Evolutionary conservation across 129 eudicot species (phyloP), one percentile per base, ranked within the genome.

Genomic region (Saussurea involucrata): DNA sequence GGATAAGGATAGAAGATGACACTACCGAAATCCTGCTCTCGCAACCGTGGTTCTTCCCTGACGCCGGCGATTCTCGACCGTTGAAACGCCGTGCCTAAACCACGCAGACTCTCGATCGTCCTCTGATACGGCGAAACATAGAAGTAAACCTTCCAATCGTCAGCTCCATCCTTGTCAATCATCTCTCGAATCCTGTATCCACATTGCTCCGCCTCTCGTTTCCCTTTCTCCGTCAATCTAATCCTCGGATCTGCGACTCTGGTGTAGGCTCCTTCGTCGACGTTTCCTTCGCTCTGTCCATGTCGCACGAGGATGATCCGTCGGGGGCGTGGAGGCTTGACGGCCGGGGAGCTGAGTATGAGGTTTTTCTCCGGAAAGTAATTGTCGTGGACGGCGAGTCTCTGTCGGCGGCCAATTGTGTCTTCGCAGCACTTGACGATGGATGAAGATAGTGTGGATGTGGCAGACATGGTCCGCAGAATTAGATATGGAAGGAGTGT

Each of bases 21-120:
- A 92, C 97, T 82, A 92, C 97, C 97, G 70, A 92, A 92, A 82
- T 92, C 97, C 84, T 92, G 97, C 78, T 92, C 97, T 28, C 97
- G 78, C 82, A 92, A 42, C 27, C 97, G 84, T 18, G 97, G 97
- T 44, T 92, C 97, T 63, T 92, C 97, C 53, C 97, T 84, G 2
- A 89, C 88, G 0, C 97, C 97, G 20, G 94, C 97, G 64, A 92
- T 89, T 71, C 95, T 82, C 6, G 89, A 83, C 20, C 85, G 76
- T 4, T 73, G 81, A 33, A 92, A 92, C 53, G 92, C 87, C 76
- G 63, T 87, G 0, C 88, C 97, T 71, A 92, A 82, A 65, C 83
- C 80, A 0, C 92, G 71, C 3, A 87, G 71, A 0, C 95, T 92
- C 78, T 87, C 89, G 31, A 81, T 82, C 0, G 92, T 77, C 31